These are phyloP conservation scores for Edaphochlamys debaryana DNA, from an alignment of 139 green algal genomes.

Conservation along the genomic window DNA sequence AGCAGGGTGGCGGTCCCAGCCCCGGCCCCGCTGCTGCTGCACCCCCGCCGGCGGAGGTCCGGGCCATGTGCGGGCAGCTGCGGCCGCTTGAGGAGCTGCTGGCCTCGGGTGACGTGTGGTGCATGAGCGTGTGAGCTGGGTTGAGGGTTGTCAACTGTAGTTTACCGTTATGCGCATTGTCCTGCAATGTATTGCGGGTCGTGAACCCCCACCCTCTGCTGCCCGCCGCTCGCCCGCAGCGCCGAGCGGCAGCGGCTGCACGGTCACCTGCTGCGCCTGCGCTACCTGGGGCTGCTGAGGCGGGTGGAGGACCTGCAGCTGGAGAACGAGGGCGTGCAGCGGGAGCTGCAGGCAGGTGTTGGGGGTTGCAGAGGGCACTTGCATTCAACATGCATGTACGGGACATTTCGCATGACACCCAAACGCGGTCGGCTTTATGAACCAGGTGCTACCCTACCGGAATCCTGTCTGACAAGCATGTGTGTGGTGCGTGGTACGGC, in stretches of 20 bases:
- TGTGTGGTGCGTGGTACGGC: too few relatives aligned
- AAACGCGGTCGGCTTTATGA: too few relatives aligned
- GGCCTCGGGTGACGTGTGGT: slow-evolving; percentile 30
- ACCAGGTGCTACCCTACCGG: too few relatives aligned
- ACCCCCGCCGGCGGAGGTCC: neutral
- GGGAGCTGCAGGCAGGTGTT: slow-evolving; percentile 18
- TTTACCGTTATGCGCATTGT: too few relatives aligned
- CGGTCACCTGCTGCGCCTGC: slow-evolving; percentile 4
- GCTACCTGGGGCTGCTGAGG: slow-evolving; percentile 10
- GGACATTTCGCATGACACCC: too few relatives aligned
- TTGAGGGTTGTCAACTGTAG: too few relatives aligned
- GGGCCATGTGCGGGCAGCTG: neutral
- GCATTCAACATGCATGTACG: too few relatives aligned
- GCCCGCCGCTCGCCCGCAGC: slow-evolving; percentile 11
- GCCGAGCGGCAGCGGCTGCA: slow-evolving; percentile 45
- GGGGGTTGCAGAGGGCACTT: neutral
- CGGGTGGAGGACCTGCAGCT: neutral
- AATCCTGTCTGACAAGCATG: too few relatives aligned
- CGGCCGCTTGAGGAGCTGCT: slow-evolving; percentile 50
- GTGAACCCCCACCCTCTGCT: neutral
- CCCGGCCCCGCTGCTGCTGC: neutral
- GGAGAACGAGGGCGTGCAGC: slow-evolving; percentile 2
- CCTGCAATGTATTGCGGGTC: too few relatives aligned
- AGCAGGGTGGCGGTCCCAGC: neutral
- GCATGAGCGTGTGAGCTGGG: slow-evolving; percentile 62